Percentiles rank a stretch among this genome's conserved stretches.
Conservation (phyloP, 192 early-diverging fungal genomes). For the Piromyces finnis region DNA sequence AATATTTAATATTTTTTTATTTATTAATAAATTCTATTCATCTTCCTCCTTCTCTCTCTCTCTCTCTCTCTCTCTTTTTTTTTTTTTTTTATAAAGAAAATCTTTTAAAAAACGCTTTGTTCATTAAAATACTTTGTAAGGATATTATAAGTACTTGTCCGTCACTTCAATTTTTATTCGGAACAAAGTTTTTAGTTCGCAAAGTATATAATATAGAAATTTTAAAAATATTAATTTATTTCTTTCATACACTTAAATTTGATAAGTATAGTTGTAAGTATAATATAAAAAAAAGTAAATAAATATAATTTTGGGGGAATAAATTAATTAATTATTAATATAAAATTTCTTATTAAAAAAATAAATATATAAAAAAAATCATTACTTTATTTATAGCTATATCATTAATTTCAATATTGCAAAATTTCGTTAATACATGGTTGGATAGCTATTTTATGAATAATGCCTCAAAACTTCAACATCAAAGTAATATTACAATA, state of each 20-base stretch:
- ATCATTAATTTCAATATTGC: neutral
- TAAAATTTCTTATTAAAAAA: too few relatives aligned
- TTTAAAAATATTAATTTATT: neutral
- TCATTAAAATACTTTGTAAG: neutral
- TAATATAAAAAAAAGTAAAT: too few relatives aligned
- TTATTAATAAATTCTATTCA: too few relatives aligned
- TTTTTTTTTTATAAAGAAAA: neutral
- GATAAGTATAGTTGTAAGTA: neutral
- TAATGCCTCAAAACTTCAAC: neutral
- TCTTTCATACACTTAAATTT: neutral
- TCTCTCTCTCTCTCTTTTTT: too few relatives aligned
- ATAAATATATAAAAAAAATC: too few relatives aligned
- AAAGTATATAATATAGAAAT: neutral
- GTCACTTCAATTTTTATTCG: neutral
- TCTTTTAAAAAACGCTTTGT: neutral
- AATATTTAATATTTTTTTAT: too few relatives aligned
- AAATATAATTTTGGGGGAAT: too few relatives aligned
- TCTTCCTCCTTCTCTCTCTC: too few relatives aligned
- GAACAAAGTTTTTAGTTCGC: neutral
- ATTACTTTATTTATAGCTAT: neutral
- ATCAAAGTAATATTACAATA: neutral
- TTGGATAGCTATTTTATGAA: neutral
- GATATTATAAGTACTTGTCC: neutral
- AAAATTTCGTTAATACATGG: neutral
- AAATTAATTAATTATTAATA: too few relatives aligned